These are phyloP conservation scores for Coriolopsis trogii DNA, from an alignment of 1,284 basidiomycete species.

Conservation along the genomic window DNA sequence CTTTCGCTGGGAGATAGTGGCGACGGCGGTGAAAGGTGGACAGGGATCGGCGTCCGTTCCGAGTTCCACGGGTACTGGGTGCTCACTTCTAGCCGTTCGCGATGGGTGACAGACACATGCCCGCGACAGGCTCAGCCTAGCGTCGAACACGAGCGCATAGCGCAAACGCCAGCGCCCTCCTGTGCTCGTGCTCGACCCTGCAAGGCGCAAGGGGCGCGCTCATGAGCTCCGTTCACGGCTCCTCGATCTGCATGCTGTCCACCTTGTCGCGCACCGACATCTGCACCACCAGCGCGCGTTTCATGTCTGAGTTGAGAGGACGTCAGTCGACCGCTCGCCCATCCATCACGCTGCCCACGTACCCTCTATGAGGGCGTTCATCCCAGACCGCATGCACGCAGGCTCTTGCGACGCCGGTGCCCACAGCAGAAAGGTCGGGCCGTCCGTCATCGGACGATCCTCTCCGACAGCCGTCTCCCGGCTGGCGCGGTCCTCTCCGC, in stretches of 20 bases:
- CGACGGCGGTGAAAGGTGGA: too few relatives aligned
- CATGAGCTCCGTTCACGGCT: slow-evolving; percentile 23
- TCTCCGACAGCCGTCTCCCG: slow-evolving; percentile 9
- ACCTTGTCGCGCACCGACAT: slow-evolving; percentile 35
- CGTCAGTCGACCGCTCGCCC: not conserved
- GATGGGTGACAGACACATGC: too few relatives aligned
- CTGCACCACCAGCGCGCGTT: slow-evolving; percentile 34
- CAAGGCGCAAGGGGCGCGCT: slow-evolving; percentile 25
- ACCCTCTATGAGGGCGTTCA: slow-evolving; percentile 41
- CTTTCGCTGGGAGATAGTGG: too few relatives aligned
- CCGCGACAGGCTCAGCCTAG: slow-evolving; percentile 6
- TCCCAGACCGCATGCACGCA: slow-evolving; percentile 38
- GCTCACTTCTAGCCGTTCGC: too few relatives aligned
- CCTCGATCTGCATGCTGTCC: slow-evolving; percentile 31
- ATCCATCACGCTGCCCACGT: too few relatives aligned
- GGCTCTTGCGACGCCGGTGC: slow-evolving; percentile 12
- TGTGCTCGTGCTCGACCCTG: slow-evolving; percentile 23
- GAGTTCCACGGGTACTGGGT: too few relatives aligned
- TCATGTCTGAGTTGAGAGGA: slow-evolving; percentile 35
- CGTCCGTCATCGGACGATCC: slow-evolving; percentile 40
- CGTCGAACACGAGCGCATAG: slow-evolving; percentile 13
- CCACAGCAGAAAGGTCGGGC: slow-evolving; percentile 39
- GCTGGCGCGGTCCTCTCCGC: slow-evolving; percentile 7
- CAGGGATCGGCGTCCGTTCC: too few relatives aligned
- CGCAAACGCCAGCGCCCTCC: slow-evolving; percentile 19